Conservation (phyloP, 2,329 filamentous ascomycete genomes). For the Penicillium sp. region DNA sequence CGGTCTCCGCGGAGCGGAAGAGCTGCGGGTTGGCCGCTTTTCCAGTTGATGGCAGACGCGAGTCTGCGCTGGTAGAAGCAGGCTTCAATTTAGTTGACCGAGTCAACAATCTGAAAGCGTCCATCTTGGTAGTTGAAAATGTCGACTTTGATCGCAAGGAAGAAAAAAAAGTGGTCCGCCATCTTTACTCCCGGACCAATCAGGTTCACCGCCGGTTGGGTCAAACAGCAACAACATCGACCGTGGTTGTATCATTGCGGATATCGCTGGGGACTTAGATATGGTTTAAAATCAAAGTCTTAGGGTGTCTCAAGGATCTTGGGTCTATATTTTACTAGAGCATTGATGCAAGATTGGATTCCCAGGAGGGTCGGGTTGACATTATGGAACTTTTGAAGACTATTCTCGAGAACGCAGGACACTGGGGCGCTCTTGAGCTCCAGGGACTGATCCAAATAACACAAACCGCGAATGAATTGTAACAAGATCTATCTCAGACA, state of each 20-base stretch:
- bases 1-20: slow-evolving; percentile 34
- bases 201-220: slow-evolving; percentile 16
- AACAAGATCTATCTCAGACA: slow-evolving; percentile 38
- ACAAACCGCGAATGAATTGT: slow-evolving; percentile 16
- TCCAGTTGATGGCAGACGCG: slow-evolving; percentile 43
- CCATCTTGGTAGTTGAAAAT: slow-evolving; percentile 35
- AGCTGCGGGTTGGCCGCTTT: slow-evolving; percentile 42
- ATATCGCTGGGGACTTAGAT: too few species aligned
- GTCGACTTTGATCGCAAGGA: slow-evolving; percentile 21
- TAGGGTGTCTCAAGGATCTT: too few species aligned
- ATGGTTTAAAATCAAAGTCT: too few species aligned
- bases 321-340: neutral
- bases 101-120: slow-evolving; percentile 48
- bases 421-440: neutral
- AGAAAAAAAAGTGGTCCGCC: slow-evolving; percentile 30
- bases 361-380: neutral
- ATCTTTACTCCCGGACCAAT: slow-evolving; percentile 36
- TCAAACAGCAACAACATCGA: neutral
- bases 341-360: neutral
- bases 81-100: slow-evolving; percentile 47
- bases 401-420: neutral
- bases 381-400: neutral
- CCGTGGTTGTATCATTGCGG: too few species aligned
- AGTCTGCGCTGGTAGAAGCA: slow-evolving; percentile 26
- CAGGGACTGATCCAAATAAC: neutral